Conservation (phyloP, 2,329 filamentous ascomycete genomes). For the Xylogone sp. region DNA sequence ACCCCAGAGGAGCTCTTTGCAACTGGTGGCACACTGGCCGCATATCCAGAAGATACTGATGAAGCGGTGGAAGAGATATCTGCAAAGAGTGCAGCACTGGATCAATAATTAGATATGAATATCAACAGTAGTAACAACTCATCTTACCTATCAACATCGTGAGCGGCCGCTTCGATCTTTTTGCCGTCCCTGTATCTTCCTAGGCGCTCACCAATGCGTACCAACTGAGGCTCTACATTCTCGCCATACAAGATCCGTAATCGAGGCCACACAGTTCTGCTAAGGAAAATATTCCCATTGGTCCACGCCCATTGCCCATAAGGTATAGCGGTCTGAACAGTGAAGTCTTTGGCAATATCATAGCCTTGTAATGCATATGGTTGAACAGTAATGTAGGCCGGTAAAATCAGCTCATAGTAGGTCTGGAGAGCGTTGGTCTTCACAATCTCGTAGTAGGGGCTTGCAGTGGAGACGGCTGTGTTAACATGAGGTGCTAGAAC, state of each 20-base stretch:
- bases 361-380: conserved; percentile 74
- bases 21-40: conserved; percentile 19
- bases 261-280: conserved; percentile 76
- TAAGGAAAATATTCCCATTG: conserved; percentile 65
- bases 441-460: conserved; percentile 70
- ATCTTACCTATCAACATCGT: conserved; percentile 46
- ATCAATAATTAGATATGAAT: conserved; percentile 6
- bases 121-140: neutral
- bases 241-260: conserved; percentile 77
- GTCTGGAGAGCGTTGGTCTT: conserved; percentile 61
- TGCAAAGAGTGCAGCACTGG: conserved; percentile 23
- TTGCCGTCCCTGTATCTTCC: conserved; percentile 66
- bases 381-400: conserved; percentile 68
- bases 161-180: conserved; percentile 55
- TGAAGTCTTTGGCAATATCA: conserved; percentile 59
- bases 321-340: conserved; percentile 68
- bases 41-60: conserved; percentile 17
- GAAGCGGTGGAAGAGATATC: conserved; percentile 22
- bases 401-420: conserved; percentile 70
- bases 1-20: conserved; percentile 14
- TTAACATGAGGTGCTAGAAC: conserved; percentile 71
- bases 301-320: conserved; percentile 68
- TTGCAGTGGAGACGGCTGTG: conserved; percentile 50
- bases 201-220: conserved; percentile 86
- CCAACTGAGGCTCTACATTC: conserved; percentile 92